A percentile compares a stretch with the other conserved stretches of the same genome.
These are phyloP conservation scores for Biancaea sappan DNA, from an alignment of 306 rosid genomes.

Conservation along the genomic window DNA sequence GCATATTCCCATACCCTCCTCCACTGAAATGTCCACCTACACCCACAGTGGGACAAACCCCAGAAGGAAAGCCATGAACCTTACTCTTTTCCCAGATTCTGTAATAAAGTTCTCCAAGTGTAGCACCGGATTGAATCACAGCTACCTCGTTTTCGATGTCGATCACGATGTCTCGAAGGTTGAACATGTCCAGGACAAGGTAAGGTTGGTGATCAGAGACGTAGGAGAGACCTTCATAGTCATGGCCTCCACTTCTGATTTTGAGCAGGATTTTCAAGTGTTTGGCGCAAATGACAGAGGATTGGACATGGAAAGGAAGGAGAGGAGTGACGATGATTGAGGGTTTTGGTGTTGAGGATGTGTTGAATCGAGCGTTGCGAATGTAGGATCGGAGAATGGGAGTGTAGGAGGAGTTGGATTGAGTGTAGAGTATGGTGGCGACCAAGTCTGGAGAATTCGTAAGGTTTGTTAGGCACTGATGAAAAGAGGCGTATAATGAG, in stretches of 20 bases:
- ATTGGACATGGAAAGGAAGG: not conserved
- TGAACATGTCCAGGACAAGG: conserved; percentile 1
- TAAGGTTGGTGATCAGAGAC: not conserved
- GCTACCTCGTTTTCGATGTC: conserved; percentile 4
- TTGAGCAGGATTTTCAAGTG: not conserved
- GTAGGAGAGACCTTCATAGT: not conserved
- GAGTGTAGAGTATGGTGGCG: conserved; percentile 43
- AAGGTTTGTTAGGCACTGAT: conserved; percentile 52
- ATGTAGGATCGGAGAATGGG: not conserved
- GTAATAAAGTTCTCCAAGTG: conserved; percentile 26
- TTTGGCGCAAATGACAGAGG: not conserved
- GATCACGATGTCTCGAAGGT: not conserved
- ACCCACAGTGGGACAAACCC: conserved; percentile 26
- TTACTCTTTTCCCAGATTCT: conserved; percentile 23
- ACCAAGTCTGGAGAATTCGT: conserved; percentile 36
- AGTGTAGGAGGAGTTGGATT: not conserved
- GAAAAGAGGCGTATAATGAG: conserved; percentile 48
- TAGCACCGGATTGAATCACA: conserved; percentile 20
- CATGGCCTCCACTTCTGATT: conserved; percentile 11
- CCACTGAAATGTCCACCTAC: conserved; percentile 21
- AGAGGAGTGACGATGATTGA: not conserved
- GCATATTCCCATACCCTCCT: conserved; percentile 32
- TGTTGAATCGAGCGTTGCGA: not conserved
- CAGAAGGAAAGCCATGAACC: conserved; percentile 23
- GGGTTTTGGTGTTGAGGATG: not conserved